Conservation (phyloP, 768 basidiomycete genomes). For the Lentinula guzmanii region DNA sequence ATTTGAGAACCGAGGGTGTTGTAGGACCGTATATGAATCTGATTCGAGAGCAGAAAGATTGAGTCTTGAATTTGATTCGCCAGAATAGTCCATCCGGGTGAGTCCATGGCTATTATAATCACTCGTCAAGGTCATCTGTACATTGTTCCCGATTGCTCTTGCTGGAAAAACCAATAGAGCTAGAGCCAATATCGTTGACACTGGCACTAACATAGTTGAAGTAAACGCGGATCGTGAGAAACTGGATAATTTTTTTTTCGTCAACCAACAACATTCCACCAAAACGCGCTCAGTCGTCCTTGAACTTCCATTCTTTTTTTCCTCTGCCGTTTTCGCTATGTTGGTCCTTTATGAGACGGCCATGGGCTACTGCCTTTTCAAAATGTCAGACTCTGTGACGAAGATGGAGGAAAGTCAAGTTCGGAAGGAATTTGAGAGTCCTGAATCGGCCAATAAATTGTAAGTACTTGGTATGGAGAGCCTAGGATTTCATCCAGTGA, state of each 20-base stretch:
- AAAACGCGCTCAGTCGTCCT: not conserved
- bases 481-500: not conserved
- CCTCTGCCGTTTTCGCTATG: slow-evolving; percentile 39
- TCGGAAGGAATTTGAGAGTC: slow-evolving; percentile 89
- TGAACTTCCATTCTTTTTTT: not conserved
- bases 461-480: slow-evolving; percentile 33
- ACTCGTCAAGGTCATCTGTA: not conserved
- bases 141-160: not conserved
- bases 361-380: slow-evolving; percentile 97
- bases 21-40: slow-evolving; percentile 15
- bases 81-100: not conserved
- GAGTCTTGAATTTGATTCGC: not conserved
- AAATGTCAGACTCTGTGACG: slow-evolving; percentile 85
- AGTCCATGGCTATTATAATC: not conserved
- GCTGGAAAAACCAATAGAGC: not conserved
- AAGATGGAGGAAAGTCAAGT: slow-evolving; percentile 72
- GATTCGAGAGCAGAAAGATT: slow-evolving; percentile 2
- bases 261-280: not conserved
- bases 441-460: slow-evolving; percentile 90
- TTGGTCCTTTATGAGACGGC: slow-evolving; percentile 95
- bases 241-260: not conserved
- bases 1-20: slow-evolving; percentile 28
- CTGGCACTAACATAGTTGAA: not conserved
- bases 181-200: not conserved
- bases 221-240: not conserved